Percentiles rank a stretch among this genome's conserved stretches.
Conservation (phyloP, 2,329 filamentous ascomycete species). For the Bertia moriformis region DNA sequence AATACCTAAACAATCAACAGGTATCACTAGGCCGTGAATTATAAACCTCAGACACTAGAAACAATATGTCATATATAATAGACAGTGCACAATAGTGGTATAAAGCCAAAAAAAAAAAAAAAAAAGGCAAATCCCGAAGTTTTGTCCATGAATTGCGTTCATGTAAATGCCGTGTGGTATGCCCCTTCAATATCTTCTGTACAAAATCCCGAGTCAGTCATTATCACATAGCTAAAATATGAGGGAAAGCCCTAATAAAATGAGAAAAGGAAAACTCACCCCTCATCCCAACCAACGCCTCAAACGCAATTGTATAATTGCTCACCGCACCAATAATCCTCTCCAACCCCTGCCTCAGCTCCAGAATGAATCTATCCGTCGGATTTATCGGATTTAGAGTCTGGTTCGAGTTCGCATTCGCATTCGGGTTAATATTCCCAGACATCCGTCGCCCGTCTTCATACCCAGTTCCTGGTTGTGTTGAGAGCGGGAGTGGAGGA, state of each 20-base stretch:
- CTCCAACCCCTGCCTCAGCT: constrained; percentile 19
- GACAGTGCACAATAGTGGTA: no score
- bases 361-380: constrained; percentile 15
- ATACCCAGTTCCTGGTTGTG: constrained; percentile 7
- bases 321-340: constrained; percentile 17
- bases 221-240: no score
- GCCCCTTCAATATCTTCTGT: constrained; percentile 24
- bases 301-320: constrained; percentile 23
- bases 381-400: no score
- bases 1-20: no score
- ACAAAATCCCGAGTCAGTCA: no score
- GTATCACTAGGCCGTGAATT: no score
- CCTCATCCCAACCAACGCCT: constrained; percentile 25
- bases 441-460: constrained; percentile 3
- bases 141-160: constrained; percentile 7
- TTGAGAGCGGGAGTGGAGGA: no score
- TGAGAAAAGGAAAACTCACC: constrained; percentile 10
- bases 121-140: background rate
- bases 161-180: constrained; percentile 22
- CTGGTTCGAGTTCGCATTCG: no score
- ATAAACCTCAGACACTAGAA: no score
- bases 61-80: no score
- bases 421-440: background rate
- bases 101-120: background rate
- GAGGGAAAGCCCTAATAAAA: background rate